Evolutionary conservation across 768 basidiomycete species (phyloP).

Genomic region (Panaeolus cyanescens): DNA sequence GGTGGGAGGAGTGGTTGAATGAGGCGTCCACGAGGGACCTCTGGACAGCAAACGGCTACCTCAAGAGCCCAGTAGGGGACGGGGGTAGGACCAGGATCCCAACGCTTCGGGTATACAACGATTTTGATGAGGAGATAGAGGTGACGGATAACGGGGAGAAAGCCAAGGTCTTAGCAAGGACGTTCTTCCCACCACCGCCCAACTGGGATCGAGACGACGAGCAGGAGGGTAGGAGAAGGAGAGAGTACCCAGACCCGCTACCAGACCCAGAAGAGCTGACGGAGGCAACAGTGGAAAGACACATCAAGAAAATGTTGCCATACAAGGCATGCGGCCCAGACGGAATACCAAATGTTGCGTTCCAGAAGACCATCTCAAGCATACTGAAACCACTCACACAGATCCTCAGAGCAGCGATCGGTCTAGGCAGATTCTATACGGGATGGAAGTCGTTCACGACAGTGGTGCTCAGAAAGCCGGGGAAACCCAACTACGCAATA

Average conservation of each 20-base stretch:
- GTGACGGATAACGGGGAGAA: conserved; percentile 25
- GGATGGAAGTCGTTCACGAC: conserved; percentile 26
- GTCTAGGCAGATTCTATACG: conserved; percentile 16
- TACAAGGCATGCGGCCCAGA: conserved; percentile 33
- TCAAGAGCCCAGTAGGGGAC: conserved; percentile 19
- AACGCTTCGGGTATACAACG: conserved; percentile 13
- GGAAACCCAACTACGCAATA: conserved; percentile 31
- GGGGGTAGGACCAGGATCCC: conserved; percentile 27
- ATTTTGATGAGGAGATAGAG: not conserved
- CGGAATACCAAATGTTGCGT: conserved; percentile 31
- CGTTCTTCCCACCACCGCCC: conserved; percentile 31
- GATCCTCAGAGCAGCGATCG: conserved; percentile 29
- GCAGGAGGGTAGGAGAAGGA: conserved; percentile 13
- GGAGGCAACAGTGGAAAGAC: conserved; percentile 22
- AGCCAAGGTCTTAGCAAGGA: conserved; percentile 13
- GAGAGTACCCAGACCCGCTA: conserved; percentile 29
- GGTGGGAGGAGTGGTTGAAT: conserved; percentile 31
- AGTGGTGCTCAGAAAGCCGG: conserved; percentile 36
- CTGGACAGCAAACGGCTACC: conserved; percentile 25
- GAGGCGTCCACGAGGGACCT: conserved; percentile 11
- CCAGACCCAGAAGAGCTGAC: conserved; percentile 20
- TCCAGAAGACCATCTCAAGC: conserved; percentile 19
- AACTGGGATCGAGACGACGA: not conserved
- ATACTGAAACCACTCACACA: conserved; percentile 21
- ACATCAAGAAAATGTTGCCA: conserved; percentile 27